Evolutionary conservation across 768 basidiomycete genomes (phyloP).

Genomic region (Naematelia aurantialba): DNA sequence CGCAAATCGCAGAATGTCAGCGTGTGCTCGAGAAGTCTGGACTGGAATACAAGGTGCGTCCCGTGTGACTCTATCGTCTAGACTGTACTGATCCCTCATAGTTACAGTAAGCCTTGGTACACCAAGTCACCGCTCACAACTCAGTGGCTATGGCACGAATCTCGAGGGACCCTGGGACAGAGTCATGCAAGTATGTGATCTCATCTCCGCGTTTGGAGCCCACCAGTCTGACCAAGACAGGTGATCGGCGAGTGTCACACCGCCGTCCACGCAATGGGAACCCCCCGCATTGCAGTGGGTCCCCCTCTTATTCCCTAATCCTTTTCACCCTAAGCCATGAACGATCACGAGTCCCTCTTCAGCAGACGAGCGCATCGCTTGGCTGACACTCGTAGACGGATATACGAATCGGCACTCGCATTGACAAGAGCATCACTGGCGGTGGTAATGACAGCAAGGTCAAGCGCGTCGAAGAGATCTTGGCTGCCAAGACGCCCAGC

Average conservation of each 20-base stretch:
- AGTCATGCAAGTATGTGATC: constrained; percentile 58
- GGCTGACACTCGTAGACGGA: constrained; percentile 60
- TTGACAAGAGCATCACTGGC: constrained; percentile 60
- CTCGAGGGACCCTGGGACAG: constrained; percentile 82
- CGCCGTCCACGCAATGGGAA: constrained; percentile 48
- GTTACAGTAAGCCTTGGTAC: constrained; percentile 63
- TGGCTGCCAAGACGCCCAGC: constrained; percentile 49
- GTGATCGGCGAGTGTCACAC: constrained; percentile 85
- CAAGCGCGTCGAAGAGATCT: constrained; percentile 71
- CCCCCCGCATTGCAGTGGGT: constrained; percentile 44
- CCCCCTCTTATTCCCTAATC: not conserved
- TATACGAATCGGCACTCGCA: constrained; percentile 88
- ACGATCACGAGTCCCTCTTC: too few relatives aligned
- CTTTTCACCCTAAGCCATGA: too few relatives aligned
- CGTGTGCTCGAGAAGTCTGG: constrained; percentile 77
- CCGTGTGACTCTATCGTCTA: too few relatives aligned
- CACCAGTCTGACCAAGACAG: constrained; percentile 1
- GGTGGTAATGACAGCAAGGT: constrained; percentile 77
- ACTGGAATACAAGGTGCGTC: constrained; percentile 69
- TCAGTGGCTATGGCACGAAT: constrained; percentile 87
- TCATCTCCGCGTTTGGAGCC: too few relatives aligned
- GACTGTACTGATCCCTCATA: constrained; percentile 37
- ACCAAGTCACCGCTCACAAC: not conserved
- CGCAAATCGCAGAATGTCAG: constrained; percentile 58
- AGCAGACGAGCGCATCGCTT: not conserved